phyloP scores from a whole-genome alignment of 202 grass and related monocot genomes.

The Zizania palustris region DNA sequence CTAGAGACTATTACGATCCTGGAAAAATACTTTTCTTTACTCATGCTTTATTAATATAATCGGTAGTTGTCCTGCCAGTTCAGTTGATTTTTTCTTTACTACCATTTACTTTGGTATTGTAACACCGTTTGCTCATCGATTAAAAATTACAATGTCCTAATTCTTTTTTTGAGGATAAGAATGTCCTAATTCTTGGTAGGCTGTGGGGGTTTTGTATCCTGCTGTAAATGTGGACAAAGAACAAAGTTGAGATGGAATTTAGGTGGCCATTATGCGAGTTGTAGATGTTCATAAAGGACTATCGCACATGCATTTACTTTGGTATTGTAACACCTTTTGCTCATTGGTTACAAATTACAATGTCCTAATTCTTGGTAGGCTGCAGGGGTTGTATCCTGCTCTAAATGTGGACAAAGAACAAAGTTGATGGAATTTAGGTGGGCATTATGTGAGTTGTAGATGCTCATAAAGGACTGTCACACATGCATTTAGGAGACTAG shows the following conservation, averaged over 20 bases:
- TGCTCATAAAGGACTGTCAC: slow-evolving; percentile 45
- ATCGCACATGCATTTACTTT: not conserved
- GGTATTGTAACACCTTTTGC: not conserved
- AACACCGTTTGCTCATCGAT: not conserved
- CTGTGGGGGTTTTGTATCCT: slow-evolving; percentile 35
- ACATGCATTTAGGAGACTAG: slow-evolving; percentile 5
- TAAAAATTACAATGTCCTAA: too few relatives aligned
- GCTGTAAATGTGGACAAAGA: slow-evolving; percentile 47
- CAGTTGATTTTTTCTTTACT: not conserved
- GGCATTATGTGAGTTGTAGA: slow-evolving; percentile 33
- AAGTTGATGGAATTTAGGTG: slow-evolving; percentile 44
- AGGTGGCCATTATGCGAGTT: not conserved
- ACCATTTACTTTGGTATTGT: not conserved
- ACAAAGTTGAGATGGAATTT: slow-evolving; percentile 41
- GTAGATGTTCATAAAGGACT: slow-evolving; percentile 17
- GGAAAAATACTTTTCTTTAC: not conserved
- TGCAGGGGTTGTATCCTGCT: slow-evolving; percentile 38
- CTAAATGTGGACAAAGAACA: slow-evolving; percentile 54
- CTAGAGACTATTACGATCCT: not conserved
- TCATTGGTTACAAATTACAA: not conserved
- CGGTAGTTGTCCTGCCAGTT: not conserved
- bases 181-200: slow-evolving; percentile 57
- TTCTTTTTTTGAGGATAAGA: too few relatives aligned
- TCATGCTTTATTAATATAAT: not conserved
- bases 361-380: slow-evolving; percentile 58